A percentile compares a stretch with the other conserved stretches of the same genome.
Evolutionary conservation across 2,329 filamentous ascomycete species (phyloP).

Genomic region (Monosporascus sp.): DNA sequence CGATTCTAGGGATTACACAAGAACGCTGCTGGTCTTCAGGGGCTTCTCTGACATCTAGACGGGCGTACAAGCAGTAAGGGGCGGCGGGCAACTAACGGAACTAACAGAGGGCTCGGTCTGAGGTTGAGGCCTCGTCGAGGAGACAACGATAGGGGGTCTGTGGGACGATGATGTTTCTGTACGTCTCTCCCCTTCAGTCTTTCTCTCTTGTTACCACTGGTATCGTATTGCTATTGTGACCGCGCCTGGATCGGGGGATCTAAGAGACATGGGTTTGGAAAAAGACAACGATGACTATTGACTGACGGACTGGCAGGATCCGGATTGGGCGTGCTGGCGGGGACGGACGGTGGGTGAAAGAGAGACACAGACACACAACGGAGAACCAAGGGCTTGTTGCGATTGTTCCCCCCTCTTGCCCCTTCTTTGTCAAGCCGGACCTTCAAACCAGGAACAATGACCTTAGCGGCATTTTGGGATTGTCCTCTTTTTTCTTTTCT

Average conservation of each 20-base stretch:
- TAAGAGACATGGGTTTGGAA: too few relatives aligned
- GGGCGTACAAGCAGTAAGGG: too few relatives aligned
- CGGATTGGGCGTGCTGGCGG: neutral
- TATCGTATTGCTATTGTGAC: constrained; percentile 1
- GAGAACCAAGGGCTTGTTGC: constrained; percentile 20
- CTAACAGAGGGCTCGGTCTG: too few relatives aligned
- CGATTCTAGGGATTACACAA: too few relatives aligned
- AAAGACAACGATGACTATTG: constrained; percentile 3
- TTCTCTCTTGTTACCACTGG: neutral
- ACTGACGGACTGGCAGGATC: neutral
- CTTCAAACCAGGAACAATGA: neutral
- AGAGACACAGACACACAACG: constrained; percentile 15
- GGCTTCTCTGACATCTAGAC: too few relatives aligned
- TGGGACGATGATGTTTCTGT: too few relatives aligned
- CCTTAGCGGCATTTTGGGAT: neutral
- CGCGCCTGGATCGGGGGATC: too few relatives aligned
- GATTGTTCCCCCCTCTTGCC: constrained; percentile 9
- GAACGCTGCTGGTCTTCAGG: too few relatives aligned
- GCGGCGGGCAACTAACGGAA: too few relatives aligned
- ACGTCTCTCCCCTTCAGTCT: too few relatives aligned
- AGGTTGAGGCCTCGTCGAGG: too few relatives aligned
- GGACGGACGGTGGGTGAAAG: constrained; percentile 1
- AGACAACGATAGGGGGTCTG: too few relatives aligned
- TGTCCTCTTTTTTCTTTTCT: neutral
- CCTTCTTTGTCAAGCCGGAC: neutral